Evolutionary conservation across 1,284 basidiomycete species (phyloP).

Genomic region (Trametes hirsuta): DNA sequence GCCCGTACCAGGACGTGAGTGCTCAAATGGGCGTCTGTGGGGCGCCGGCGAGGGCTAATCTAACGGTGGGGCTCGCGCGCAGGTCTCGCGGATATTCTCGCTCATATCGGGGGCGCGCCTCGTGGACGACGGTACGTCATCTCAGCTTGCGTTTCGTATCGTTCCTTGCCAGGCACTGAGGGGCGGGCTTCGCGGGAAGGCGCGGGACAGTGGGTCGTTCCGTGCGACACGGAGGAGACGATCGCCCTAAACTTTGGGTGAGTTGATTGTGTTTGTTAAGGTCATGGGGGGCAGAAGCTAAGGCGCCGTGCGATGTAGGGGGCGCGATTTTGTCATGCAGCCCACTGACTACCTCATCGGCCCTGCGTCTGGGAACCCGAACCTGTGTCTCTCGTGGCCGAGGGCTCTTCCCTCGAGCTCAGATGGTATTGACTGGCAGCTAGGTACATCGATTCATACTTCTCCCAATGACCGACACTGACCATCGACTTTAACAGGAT

Average conservation of each 20-base stretch:
- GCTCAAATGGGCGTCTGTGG: slow-evolving; percentile 13
- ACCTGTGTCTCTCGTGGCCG: slow-evolving; percentile 84
- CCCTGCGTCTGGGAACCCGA: slow-evolving; percentile 63
- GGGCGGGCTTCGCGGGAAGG: slow-evolving; percentile 32
- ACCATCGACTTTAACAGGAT: slow-evolving; percentile 43
- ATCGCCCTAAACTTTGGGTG: slow-evolving; percentile 81
- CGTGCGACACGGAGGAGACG: slow-evolving; percentile 69
- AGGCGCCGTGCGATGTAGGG: slow-evolving; percentile 38
- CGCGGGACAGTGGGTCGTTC: slow-evolving; percentile 79
- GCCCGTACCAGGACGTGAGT: slow-evolving; percentile 78
- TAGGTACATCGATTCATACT: slow-evolving; percentile 50
- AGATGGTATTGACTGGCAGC: slow-evolving; percentile 88
- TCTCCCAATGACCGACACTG: not conserved
- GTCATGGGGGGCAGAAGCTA: not conserved
- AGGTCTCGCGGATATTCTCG: slow-evolving; percentile 74
- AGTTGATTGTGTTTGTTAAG: slow-evolving; percentile 22
- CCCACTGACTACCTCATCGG: slow-evolving; percentile 87
- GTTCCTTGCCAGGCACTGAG: not conserved
- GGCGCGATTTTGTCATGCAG: slow-evolving; percentile 64
- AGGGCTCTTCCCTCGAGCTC: slow-evolving; percentile 64
- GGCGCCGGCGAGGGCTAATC: slow-evolving; percentile 15
- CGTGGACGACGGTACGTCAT: slow-evolving; percentile 53
- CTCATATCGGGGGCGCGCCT: slow-evolving; percentile 70
- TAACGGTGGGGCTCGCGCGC: slow-evolving; percentile 10
- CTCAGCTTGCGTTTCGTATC: not conserved